Base-by-base conservation (phyloP, 2,329 filamentous ascomycete species). In the Fusarium euwallaceae region DNA sequence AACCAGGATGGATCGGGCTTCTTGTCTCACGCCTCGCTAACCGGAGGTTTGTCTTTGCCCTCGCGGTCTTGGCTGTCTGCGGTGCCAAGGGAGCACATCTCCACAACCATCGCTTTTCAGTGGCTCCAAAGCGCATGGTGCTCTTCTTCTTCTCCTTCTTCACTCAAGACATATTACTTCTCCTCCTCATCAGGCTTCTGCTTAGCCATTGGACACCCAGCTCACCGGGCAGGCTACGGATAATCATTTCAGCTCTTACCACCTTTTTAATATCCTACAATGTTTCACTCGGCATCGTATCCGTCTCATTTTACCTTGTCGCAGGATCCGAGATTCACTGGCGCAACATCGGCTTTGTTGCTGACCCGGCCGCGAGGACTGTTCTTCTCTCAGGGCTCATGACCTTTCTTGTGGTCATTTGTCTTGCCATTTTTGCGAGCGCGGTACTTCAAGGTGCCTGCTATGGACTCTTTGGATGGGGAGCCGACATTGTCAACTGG, bases 291-390 rank as follows among this genome's bases (percentile, higher is more conserved):
- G 76, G 80, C 37, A 63, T 76, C 32, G 64, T 78, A 29, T 79
- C 74, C 27, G 71, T 83, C 2, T 78, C 81, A 4, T 83, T 83
- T 51, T 83, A 82, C 65, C 62, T 73, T 10, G 77, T 82, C 11
- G 76, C 82, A 6, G 81, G 81, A 7, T 80, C 81, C 0, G 82
- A 83, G 29, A 78, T 83, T 6, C 82, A 80, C 53, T 83, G 82
- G 82, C 77, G 81, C 14, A 83, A 83, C 58, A 74, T 82, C n/a
- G 81, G 73, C 1, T 61, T 83, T 10, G 81, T 78, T 2, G 74
- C 78, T 17, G 82, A 83, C 27, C 72, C 81, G 1, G 77, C 81
- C 1, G 80, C 81, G 3, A 76, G 81, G 51, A 73, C 76, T 7
- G 75, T 83, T n/a, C 71, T 84, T 17, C 73, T 83, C 32, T 79